Percentiles rank a stretch among this genome's conserved stretches.
Conservation (phyloP, 192 early-diverging fungal species). For the Coemansia sp. region DNA sequence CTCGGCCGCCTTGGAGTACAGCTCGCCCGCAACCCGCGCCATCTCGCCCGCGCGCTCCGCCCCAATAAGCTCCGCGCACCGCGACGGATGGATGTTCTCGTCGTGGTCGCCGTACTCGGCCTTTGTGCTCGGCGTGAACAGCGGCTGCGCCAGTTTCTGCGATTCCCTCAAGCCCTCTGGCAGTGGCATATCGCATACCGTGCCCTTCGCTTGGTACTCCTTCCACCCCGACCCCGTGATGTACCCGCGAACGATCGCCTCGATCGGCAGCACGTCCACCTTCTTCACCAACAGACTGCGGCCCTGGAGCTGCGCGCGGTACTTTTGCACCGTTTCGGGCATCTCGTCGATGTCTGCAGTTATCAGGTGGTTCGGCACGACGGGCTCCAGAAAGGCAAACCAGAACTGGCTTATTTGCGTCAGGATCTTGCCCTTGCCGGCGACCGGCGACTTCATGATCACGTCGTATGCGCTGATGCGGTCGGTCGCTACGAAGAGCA, state of each 20-base stretch:
- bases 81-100: slow-evolving; percentile 96
- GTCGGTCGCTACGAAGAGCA: slow-evolving; percentile 98
- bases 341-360: slow-evolving; percentile 91
- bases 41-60: slow-evolving; percentile 73
- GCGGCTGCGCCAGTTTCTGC: slow-evolving; percentile 72
- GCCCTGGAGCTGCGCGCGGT: slow-evolving; percentile 83
- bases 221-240: slow-evolving; percentile 96
- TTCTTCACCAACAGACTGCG: slow-evolving; percentile 91
- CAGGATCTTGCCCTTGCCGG: slow-evolving; percentile 96
- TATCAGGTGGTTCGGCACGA: slow-evolving; percentile 97
- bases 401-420: slow-evolving; percentile 95
- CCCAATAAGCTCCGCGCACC: slow-evolving; percentile 84
- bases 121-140: slow-evolving; percentile 99
- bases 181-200: slow-evolving; percentile 90
- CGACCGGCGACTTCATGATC: slow-evolving; percentile 92
- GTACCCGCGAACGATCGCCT: slow-evolving; percentile 98
- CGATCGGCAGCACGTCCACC: slow-evolving; percentile 88
- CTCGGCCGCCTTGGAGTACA: slow-evolving; percentile 83
- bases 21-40: slow-evolving; percentile 64
- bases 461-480: slow-evolving; percentile 98
- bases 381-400: slow-evolving; percentile 85
- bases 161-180: slow-evolving; percentile 79
- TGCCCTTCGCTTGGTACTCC: slow-evolving; percentile 91
- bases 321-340: slow-evolving; percentile 83
- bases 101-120: slow-evolving; percentile 98